Base-by-base conservation (phyloP, 345 rosid genomes). In the Murraya koenigii region DNA sequence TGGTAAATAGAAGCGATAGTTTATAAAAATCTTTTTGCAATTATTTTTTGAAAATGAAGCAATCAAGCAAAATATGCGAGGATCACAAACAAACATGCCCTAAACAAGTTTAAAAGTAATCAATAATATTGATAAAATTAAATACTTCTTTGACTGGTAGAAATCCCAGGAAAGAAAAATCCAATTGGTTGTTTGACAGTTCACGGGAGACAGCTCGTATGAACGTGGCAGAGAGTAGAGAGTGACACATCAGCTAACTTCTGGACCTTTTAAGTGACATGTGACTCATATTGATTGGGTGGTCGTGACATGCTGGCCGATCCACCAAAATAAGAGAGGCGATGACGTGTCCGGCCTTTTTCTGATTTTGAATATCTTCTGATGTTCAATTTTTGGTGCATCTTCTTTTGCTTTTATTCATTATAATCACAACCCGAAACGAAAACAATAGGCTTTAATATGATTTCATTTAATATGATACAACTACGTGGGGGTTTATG, bases 211-310 rank as follows among this genome's bases (percentile, higher is more conserved):
- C 3, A 7, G 49, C 49, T 11, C 49, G 0, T 44, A 3, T 1
- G 49, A 44, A 44, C 49, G 56, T 17, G 56, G 56, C 56, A 17
- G 56, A 52, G 56, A 52, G 14, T 15, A 44, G 79, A 74, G 69
- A 5, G 52, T 25, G 74, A 66, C 81, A 64, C 35, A 13, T 78
- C 78, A 67, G 66, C 64, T 1, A 20, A 10, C 38, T 36, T 7
- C 62, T 52, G 82, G 75, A 75, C 65, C 59, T 71, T 76, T 35
- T 36, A 11, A 8, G 32, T 15, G 52, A 67, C 78, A 71, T 41
- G 82, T 85, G 78, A 76, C 32, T 19, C 33, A 62, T 54, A 83
- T 83, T 80, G 60, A 83, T 83, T 85, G 88, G 83, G 76, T 74
- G 63, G 83, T 47, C 78, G 47, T 71, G 84, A 85, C 80, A 81